Evolutionary conservation across 345 rosid genomes (phyloP), one percentile per base, ranked within the genome.

Genomic region (Draba incana): DNA sequence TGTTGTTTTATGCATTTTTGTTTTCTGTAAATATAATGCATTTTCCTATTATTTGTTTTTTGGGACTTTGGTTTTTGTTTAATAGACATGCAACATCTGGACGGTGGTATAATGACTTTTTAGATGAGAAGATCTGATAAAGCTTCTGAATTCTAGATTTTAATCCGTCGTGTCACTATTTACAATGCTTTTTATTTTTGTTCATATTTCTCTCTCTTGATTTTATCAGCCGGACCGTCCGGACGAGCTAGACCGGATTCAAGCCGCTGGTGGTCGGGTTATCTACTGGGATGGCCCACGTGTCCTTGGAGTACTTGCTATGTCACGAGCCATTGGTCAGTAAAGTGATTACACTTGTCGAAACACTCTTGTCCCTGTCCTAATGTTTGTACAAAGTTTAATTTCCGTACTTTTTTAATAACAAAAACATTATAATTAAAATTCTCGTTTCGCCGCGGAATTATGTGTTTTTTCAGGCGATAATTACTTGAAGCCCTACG

Each of bases 291-390:
- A 92, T 14, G 92, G 92, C 0, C 81, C 98, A 6, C 84, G 99
- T 43, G 99, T 95, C 10, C 86, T 84, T 3, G 99, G 99, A 24
- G 88, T 92, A 30, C 78, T 92, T 47, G 93, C 98, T 13, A 92
- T 85, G 97, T 92, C 98, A 0, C 84, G 99, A 77, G 97, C 98
- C 23, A 95, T 92, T 12, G 98, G 97, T 86, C 79, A 64, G 64
- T 70, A 2, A 27, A 64, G 57, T 69, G 50, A 64, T 70, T 63
- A 69, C 71, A 69, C 73, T 35, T 61, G 49, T 52, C 57, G 62
- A 25, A 60, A 44, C 58, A 39, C 69, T 53, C 69, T 52, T 59
- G 68, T 66, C 67, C 13, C 25, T 57, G 54, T 49, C 71, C 27
- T 14, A 57, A 10, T 42, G 65, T 57, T 6, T 64, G 60, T 59